Percentiles rank a stretch among this genome's conserved stretches.
Evolutionary conservation across 805 yeast genomes (phyloP).

Genomic region (Zygoascus ofunaensis): DNA sequence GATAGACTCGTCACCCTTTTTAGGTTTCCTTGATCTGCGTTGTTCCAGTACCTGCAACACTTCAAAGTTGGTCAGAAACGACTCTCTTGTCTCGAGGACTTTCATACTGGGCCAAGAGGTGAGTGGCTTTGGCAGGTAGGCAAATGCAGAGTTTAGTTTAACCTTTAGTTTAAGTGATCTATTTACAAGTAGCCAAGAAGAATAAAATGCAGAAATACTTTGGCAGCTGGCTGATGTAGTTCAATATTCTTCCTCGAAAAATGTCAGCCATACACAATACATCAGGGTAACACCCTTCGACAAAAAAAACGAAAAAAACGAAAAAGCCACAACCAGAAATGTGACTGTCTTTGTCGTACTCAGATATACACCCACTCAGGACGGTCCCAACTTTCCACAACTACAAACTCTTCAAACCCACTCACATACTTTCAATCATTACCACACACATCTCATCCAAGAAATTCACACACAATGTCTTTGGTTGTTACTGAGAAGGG

Average conservation of each 20-base stretch:
- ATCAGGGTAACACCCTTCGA: too few relatives aligned
- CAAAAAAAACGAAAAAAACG: too few relatives aligned
- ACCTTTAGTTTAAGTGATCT: too few relatives aligned
- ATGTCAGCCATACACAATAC: too few relatives aligned
- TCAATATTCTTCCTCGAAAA: too few relatives aligned
- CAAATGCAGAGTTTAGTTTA: too few relatives aligned
- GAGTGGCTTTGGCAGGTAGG: too few relatives aligned
- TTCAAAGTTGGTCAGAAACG: slow-evolving; percentile 56
- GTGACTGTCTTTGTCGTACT: background rate
- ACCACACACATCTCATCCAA: slow-evolving; percentile 1
- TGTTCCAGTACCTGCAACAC: slow-evolving; percentile 43
- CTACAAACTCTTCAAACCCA: background rate
- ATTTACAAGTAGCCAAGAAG: too few relatives aligned
- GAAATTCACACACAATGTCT: slow-evolving; percentile 53
- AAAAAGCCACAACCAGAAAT: too few relatives aligned
- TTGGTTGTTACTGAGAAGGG: slow-evolving; percentile 98
- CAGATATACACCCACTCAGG: slow-evolving; percentile 3
- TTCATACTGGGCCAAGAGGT: slow-evolving; percentile 21
- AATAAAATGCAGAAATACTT: too few relatives aligned
- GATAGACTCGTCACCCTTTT: slow-evolving; percentile 3
- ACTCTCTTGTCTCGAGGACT: slow-evolving; percentile 44
- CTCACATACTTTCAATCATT: too few relatives aligned
- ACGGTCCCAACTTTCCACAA: slow-evolving; percentile 1
- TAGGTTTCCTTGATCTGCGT: slow-evolving; percentile 3
- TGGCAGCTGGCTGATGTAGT: too few relatives aligned